Base-by-base conservation (phyloP, 164 flowering plant species). In the Aristolochia contorta region DNA sequence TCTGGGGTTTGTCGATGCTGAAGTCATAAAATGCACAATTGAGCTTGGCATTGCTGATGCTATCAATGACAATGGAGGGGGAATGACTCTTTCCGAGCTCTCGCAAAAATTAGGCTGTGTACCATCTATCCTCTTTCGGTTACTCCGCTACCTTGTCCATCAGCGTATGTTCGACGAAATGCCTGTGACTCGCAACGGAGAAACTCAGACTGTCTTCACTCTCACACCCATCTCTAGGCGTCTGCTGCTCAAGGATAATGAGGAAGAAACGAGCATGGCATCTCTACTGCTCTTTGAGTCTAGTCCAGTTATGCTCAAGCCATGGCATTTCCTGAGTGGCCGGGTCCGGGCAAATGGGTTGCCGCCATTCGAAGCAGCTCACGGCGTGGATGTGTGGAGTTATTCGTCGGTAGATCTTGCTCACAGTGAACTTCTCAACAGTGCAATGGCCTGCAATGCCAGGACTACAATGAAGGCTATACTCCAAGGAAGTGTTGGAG, bases 1-100 rank as follows among this genome's bases (percentile, higher is more conserved):
- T 1, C 75, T 79, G 10, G 89, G 86, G 25, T 84, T 75, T 56
- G 37, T 56, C 0, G 77, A 82, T 25, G 73, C 75, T 68, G 84
- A 82, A 0, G 79, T 68, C 0, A 74, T 78, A 25, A 84, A 78
- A 63, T 86, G 93, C 33, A 87, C 83, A 59, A 76, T 84, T 12
- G 84, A 84, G 65, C 80, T 86, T 0, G 77, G 79, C 4, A 74
- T 86, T 25, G 68, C 86, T 4, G 89, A 86, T 12, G 70, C 47
- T 47, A 19, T 86, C n/a, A 81, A 78, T 18, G 65, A 30, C 30
- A 71, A 71, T 9, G 71, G 65, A 0, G 32, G 48, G 16, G 76
- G 84, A 45, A 64, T 84, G 65, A 65, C 87, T 0, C 70, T 84
- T 16, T 15, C 71, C 8, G 72, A 77, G 30, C 73, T 86, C 2